phyloP scores from a whole-genome alignment of 176 grass and related monocot species.

The Paspalum vaginatum region DNA sequence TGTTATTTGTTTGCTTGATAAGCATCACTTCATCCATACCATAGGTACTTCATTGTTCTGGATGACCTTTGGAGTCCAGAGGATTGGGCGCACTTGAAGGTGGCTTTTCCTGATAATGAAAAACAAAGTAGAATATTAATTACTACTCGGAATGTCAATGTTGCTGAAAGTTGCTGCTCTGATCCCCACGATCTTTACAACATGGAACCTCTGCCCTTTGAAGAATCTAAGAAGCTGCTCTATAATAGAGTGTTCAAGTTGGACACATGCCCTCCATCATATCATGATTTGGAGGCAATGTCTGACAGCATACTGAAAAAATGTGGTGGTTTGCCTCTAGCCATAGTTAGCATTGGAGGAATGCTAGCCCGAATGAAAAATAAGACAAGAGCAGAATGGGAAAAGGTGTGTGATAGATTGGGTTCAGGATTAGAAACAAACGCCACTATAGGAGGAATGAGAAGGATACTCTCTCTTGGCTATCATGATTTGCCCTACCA shows the following conservation, averaged over 20 bases:
- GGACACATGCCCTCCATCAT: background rate
- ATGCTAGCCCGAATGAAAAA: slow-evolving; percentile 5
- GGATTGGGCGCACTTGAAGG: slow-evolving; percentile 23
- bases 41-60: slow-evolving; percentile 33
- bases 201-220: background rate
- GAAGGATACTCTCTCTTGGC: slow-evolving; percentile 18
- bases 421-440: background rate
- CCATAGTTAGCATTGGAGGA: slow-evolving; percentile 38
- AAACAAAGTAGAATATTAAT: slow-evolving; percentile 42
- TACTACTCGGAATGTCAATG: slow-evolving; percentile 22
- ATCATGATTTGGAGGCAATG: background rate
- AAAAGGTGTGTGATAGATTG: background rate
- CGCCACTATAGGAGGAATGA: slow-evolving; percentile 15
- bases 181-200: background rate
- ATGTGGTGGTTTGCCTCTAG: slow-evolving; percentile 41
- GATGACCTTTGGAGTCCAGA: slow-evolving; percentile 24
- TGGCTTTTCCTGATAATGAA: slow-evolving; percentile 31
- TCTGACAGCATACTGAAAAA: slow-evolving; percentile 20
- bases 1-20: background rate
- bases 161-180: slow-evolving; percentile 36
- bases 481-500: slow-evolving; percentile 54
- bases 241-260: slow-evolving; percentile 1
- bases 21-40: background rate
- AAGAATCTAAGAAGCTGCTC: slow-evolving; percentile 37
- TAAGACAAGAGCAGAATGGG: slow-evolving; percentile 9